Evolutionary conservation across 768 basidiomycete genomes (phyloP), one percentile per base, ranked within the genome.

Genomic region (Suillus alpinus): DNA sequence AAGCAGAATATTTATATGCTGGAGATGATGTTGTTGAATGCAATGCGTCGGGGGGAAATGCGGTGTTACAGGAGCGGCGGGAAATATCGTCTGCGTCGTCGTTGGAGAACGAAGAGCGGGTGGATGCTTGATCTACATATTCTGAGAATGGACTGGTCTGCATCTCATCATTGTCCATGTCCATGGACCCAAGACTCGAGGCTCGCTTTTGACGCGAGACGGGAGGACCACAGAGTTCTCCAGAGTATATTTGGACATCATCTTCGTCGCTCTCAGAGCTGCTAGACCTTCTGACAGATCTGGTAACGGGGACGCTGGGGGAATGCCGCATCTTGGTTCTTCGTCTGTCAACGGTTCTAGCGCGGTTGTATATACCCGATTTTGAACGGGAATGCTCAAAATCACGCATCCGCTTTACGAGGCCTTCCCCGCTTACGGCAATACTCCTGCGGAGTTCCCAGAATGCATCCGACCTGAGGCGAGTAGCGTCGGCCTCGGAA

Each of bases 321-420:
- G 71, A 70, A 18, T 73, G 67, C 36, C 77, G 75, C 66, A 80
- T 81, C 65, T 74, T 78, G 5, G 26, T 23, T 18, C 78, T 78
- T 62, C 80, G 76, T 67, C 73, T 77, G 59, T 78, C 76, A 29
- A 73, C 61, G 23, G 77, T 76, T 56, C 77, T 78, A 58, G 76
- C 71, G 46, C 77, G 78, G 39, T 71, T 71, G 59, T 75, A 72
- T 14, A 73, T 68, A 56, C 70, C 74, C 37, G 75, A 74, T 60
- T 75, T 74, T 40, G 81, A 81, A 59, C 84, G 77, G 29, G 78
- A 77, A 53, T 78, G 73, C 70, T 91, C 89, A 68, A 85, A 87
- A 64, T 89, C 85, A 59, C 86, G 86, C 89, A 91, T 91, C 56
- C 86, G 85, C 59, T 78, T 81, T 13, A 91, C 80, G 52, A 91